Base-by-base conservation (phyloP, 2,329 filamentous ascomycete species). In the Chrysosporium queenslandicum region DNA sequence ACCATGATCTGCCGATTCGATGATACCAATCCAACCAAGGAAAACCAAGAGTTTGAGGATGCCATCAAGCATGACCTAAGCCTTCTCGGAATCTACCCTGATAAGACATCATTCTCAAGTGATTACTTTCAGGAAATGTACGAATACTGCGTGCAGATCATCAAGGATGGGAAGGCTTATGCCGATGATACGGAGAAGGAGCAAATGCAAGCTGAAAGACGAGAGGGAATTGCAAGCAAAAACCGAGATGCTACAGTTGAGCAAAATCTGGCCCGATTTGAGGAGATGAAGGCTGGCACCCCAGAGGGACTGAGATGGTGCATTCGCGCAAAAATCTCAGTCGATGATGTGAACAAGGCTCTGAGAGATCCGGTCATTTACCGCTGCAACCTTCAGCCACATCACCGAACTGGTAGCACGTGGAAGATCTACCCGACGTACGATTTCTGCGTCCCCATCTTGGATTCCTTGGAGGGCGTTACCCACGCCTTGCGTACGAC, bases 291-390 rank as follows among this genome's bases (percentile, higher is more conserved):
- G 76, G 78, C 79, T 53, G 90, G 85, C 41, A 85, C 82, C 2
- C 79, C 85, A 46, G 83, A 90, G 68, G 92, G 92, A 54, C 71
- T 82, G 46, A 81, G 78, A 64, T 90, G 91, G 81, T 96, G 88
- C 72, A 94, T 98, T 59, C 86, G 92, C 55, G 92, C 92, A 54
- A 96, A 94, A 77, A 87, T 97, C 61, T 91, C 87, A 1, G 81
- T 86, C 60, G 87, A 94, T 68, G 86, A 92, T 71, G 86, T 86
- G 58, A 97, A 98, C 76, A 94, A 94, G 72, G 88, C 92, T 50
- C 83, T 97, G 80, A 81, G 92, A 59, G 92, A 98, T 68, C 92
- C 92, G 11, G 90, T 97, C 69, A 94, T 98, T 68, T 97, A 96
- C 77, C 84, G 92, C 59, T 96, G 89, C 79, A 95, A 94, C 64